These are phyloP conservation scores for Hyphodiscus hymeniophilus DNA, from an alignment of 495 filamentous ascomycete species.

Conservation along the genomic window DNA sequence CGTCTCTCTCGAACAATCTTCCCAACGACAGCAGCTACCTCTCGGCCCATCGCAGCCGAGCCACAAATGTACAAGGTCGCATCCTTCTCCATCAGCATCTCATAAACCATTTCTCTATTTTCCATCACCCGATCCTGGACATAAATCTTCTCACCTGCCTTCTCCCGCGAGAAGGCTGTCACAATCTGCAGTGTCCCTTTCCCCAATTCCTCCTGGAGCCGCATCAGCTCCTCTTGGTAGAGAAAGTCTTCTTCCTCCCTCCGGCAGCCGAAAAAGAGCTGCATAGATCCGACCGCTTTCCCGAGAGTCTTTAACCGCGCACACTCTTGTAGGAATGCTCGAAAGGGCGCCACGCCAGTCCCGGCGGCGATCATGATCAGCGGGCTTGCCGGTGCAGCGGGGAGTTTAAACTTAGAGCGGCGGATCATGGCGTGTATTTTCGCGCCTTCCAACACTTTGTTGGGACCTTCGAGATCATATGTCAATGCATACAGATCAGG, in stretches of 20 bases:
- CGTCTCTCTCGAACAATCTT: conserved; percentile 24
- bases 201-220: conserved; percentile 9
- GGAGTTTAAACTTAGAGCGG: conserved; percentile 49
- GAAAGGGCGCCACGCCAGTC: conserved; percentile 48
- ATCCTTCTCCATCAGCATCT: conserved; percentile 2
- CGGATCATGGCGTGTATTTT: conserved; percentile 2
- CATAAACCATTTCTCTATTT: conserved; percentile 36
- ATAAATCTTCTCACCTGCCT: conserved; percentile 42
- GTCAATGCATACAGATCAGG: too few species aligned
- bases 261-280: conserved; percentile 60
- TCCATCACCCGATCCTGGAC: conserved; percentile 62
- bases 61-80: conserved; percentile 42
- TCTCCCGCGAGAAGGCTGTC: conserved; percentile 63
- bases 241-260: conserved; percentile 55
- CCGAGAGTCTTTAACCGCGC: conserved; percentile 22
- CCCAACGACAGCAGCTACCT: not conserved
- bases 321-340: conserved; percentile 42
- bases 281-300: conserved; percentile 20
- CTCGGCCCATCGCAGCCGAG: conserved; percentile 37
- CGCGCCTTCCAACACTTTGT: conserved; percentile 20
- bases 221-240: conserved; percentile 62
- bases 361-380: conserved; percentile 56
- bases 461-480: conserved; percentile 31
- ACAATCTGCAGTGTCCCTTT: conserved; percentile 30
- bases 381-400: conserved; percentile 45